Evolutionary conservation across 345 rosid species (phyloP), one percentile per base, ranked within the genome.

Genomic region (Salix koriyanagi): DNA sequence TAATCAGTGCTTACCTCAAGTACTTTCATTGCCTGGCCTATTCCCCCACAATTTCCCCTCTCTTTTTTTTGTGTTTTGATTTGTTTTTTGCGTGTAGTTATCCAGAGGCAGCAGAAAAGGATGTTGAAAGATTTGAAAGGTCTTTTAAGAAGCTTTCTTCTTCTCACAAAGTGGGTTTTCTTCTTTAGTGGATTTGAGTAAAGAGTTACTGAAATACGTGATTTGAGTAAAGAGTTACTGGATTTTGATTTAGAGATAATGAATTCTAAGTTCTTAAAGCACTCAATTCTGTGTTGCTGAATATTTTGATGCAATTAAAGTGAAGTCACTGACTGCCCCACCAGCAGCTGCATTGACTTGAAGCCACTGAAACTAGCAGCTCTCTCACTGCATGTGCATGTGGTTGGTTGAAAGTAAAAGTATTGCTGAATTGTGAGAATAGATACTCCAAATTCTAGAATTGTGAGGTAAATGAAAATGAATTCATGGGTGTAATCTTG

Each of bases 1-100:
- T 96, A 72, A 89, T 96, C 81, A 92, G 92, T 75, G 99, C 99
- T 83, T 96, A 90, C 77, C 94, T 93, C 88, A 92, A 96, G 99
- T 93, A 82, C 60, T 46, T n/a, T 42, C 1, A 28, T 69, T 58
- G 26, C 23, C 44, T 9, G 13, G 44, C 5, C 30, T 14, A 28
- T 42, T 36, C 60, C 69, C 18, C 42, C 69, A 25, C 36, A 70
- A 9, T 67, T 2, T 9, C 8, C 70, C 37, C 15, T 21, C 39
- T 16, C 39, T 16, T 48, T 46, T 46, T 11, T 41, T 0, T 42
- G 69, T 71, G 34, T 50, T 73, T 54, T 60, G 66, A 18, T 61
- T 76, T 39, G 61, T 36, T 11, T 19, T 21, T 21, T 19, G 16
- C 10, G 37, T 70, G 72, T 75, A 93, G 99, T 84, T 96, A 96